Base-by-base conservation (phyloP, 2,329 filamentous ascomycete species). In the Ophiognomonia clavigignenti-juglandacearum region DNA sequence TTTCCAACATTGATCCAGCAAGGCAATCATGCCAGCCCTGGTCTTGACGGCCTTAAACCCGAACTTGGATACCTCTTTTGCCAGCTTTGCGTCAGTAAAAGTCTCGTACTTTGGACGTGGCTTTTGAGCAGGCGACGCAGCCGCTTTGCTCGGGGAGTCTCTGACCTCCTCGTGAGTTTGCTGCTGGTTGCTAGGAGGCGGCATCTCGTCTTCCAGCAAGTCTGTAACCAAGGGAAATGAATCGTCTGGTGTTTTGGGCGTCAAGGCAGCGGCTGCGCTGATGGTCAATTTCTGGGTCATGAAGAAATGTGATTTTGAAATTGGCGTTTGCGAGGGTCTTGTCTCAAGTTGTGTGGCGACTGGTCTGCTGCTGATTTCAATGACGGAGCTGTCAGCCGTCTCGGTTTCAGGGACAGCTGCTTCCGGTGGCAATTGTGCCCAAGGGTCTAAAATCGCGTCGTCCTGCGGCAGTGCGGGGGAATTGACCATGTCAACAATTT, bases 11-110 rank as follows among this genome's bases (percentile, higher is more conserved):
- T 82, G 77, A 43, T 86, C 70, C 11, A 91, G 67, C 10, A 89
- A 64, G 2, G 78, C 70, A 51, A 91, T 82, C 83, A 88, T 88
- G 8, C 80, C 79, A 40, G 75, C 72, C 16, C 86, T 75, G 46
- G 71, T 79, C 59, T 83, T 87, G 24, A 90, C 69, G 1, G 82
- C 70, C 59, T 90, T 91, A 64, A 91, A 90, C 0, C 84, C 85
- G 57, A 82, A 89, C 0, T 72, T 70, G 5, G 74, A 67, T 37
- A 91, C 67, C 57, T 85, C 75, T 47, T 73, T 78, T 3, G 79
- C 68, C 14, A 91, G 67, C 48, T 86, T 78, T 8, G 72, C 65
- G 51, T 85, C 82, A 3, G 82, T 82, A 49, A 78, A 82, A 0
- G 75, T 64, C 34, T 77, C 72, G 51, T 77, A 90, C 10, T 78